Percentiles rank a stretch among this genome's conserved stretches.
phyloP scores from a whole-genome alignment of 441 rosid genomes.

The Raphanus hybrid region DNA sequence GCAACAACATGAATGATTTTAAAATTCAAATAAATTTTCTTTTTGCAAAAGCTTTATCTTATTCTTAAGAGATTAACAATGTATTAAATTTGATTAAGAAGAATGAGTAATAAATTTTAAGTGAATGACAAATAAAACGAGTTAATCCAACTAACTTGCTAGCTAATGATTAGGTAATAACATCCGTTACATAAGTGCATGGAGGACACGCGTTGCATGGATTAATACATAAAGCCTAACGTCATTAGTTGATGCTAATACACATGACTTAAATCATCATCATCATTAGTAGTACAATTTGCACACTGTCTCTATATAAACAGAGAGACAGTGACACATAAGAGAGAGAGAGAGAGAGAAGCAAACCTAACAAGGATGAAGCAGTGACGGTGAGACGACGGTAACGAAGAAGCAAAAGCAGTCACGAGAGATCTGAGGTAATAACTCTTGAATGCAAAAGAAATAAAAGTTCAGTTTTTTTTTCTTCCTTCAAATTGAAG shows the following conservation, averaged over 20 bases:
- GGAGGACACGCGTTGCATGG: constrained; percentile 44
- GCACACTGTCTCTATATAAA: constrained; percentile 29
- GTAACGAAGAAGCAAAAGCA: constrained; percentile 34
- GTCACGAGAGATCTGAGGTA: constrained; percentile 48
- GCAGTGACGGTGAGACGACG: constrained; percentile 43
- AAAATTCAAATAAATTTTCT: not conserved
- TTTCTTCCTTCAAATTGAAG: not conserved
- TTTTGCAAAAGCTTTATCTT: too few species aligned
- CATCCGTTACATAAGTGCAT: constrained; percentile 34
- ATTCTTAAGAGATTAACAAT: too few species aligned
- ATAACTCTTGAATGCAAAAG: constrained; percentile 28
- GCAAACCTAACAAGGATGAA: constrained; percentile 24
- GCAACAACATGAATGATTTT: not conserved
- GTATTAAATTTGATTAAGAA: not conserved
- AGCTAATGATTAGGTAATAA: constrained; percentile 8
- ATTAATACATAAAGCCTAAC: not conserved
- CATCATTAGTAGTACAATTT: constrained; percentile 5
- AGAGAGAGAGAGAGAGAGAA: constrained; percentile 21
- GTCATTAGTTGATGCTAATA: constrained; percentile 20
- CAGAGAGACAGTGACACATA: constrained; percentile 25
- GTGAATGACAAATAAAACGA: not conserved
- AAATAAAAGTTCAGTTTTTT: not conserved
- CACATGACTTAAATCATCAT: not conserved
- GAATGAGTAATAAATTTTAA: not conserved
- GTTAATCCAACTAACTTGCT: not conserved